A percentile compares a stretch with the other conserved stretches of the same genome.
These are phyloP conservation scores for Grigorovia transvaalensis DNA, from an alignment of 805 yeast species.

Conservation along the genomic window DNA sequence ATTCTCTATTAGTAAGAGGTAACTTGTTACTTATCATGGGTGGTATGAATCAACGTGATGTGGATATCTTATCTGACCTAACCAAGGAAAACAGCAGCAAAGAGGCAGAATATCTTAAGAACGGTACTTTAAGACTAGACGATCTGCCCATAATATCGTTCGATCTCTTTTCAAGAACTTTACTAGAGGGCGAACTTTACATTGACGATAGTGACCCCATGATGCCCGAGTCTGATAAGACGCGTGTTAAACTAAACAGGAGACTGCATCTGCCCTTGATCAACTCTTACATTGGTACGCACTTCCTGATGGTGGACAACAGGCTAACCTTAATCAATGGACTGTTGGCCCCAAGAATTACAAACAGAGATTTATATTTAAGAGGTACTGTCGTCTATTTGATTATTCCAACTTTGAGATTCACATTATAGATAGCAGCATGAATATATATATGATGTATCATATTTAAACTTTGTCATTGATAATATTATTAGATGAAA, in stretches of 20 bases:
- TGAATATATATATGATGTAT: background rate
- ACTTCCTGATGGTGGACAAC: constrained; percentile 8
- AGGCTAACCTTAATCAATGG: constrained; percentile 20
- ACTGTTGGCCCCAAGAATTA: constrained; percentile 9
- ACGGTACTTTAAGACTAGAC: background rate
- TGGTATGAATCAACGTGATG: constrained; percentile 24
- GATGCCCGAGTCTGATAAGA: background rate
- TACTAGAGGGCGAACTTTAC: background rate
- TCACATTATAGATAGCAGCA: background rate
- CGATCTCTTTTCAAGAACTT: constrained; percentile 1
- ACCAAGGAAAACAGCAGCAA: background rate
- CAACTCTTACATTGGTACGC: background rate
- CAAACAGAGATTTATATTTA: constrained; percentile 9
- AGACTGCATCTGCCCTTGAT: background rate
- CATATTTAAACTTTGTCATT: background rate
- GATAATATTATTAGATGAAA: background rate
- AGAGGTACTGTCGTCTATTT: constrained; percentile 10
- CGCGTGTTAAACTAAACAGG: background rate
- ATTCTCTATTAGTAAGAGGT: constrained; percentile 17
- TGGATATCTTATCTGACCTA: constrained; percentile 11
- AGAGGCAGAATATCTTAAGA: background rate
- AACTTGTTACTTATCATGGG: constrained; percentile 19
- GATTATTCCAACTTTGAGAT: background rate
- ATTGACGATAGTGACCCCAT: background rate
- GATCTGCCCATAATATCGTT: constrained; percentile 1